These are phyloP conservation scores for Pleurotus pulmonarius DNA, from an alignment of 768 basidiomycete species.

Conservation along the genomic window DNA sequence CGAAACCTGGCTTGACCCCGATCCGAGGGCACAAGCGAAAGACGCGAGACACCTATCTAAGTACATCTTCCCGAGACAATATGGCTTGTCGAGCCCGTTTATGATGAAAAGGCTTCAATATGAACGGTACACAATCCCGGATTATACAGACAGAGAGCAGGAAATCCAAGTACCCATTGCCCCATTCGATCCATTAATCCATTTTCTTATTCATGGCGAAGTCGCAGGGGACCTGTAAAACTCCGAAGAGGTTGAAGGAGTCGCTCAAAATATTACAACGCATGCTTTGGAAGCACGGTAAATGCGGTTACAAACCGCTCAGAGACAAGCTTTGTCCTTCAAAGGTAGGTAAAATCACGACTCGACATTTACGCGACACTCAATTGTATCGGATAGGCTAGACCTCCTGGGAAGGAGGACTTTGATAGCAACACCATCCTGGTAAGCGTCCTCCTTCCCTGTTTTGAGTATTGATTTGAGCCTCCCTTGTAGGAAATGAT, in stretches of 20 bases:
- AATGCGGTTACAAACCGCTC: conserved; percentile 67
- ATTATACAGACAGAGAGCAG: conserved; percentile 58
- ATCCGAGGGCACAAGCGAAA: conserved; percentile 41
- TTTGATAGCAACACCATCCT: conserved; percentile 65
- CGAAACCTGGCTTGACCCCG: conserved; percentile 35
- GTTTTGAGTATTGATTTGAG: not conserved
- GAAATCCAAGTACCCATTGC: conserved; percentile 65
- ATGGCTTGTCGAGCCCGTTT: conserved; percentile 63
- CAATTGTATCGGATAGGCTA: conserved; percentile 27
- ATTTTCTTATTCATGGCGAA: conserved; percentile 10
- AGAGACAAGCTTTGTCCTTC: conserved; percentile 69
- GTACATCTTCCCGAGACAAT: conserved; percentile 84
- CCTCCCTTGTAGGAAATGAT: conserved; percentile 57
- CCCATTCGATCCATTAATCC: not conserved
- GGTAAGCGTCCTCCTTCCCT: conserved; percentile 28
- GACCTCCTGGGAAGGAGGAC: conserved; percentile 29
- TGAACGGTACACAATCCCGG: conserved; percentile 30
- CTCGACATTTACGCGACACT: too few relatives aligned
- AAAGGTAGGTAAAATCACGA: conserved; percentile 43
- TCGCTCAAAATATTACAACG: conserved; percentile 52
- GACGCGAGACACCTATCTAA: conserved; percentile 67
- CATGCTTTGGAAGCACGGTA: conserved; percentile 62
- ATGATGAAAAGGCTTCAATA: conserved; percentile 10
- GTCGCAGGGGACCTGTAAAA: conserved; percentile 51
- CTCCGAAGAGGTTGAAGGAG: conserved; percentile 68